phyloP scores from a whole-genome alignment of 2,329 filamentous ascomycete genomes.

The Trichocomaceae sp. region DNA sequence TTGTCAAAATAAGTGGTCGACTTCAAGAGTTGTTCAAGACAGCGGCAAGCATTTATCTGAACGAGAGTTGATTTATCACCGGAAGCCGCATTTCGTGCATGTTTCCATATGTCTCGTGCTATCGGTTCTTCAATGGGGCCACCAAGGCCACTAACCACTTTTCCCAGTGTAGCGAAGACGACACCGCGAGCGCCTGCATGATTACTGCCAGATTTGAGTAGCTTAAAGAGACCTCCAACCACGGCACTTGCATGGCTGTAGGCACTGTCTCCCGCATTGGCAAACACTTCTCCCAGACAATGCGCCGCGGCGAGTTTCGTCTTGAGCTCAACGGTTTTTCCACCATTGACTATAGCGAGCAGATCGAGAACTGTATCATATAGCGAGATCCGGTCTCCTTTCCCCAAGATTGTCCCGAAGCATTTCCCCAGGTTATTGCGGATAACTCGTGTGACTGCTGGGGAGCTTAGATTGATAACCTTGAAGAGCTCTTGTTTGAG shows the following conservation, averaged over 20 bases:
- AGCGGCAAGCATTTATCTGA: slow-evolving; percentile 70
- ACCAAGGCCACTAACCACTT: slow-evolving; percentile 68
- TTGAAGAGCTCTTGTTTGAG: slow-evolving; percentile 93
- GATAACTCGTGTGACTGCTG: slow-evolving; percentile 78
- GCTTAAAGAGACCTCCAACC: slow-evolving; percentile 65
- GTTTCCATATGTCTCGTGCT: slow-evolving; percentile 91
- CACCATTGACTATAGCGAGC: slow-evolving; percentile 61
- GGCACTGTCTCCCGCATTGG: slow-evolving; percentile 86
- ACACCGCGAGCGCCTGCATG: slow-evolving; percentile 78
- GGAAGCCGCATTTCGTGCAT: slow-evolving; percentile 67
- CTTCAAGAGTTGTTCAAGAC: slow-evolving; percentile 65
- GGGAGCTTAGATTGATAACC: slow-evolving; percentile 74
- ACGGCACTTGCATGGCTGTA: slow-evolving; percentile 73
- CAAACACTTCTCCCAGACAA: slow-evolving; percentile 83
- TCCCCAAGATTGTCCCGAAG: slow-evolving; percentile 72
- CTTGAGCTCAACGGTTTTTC: slow-evolving; percentile 68
- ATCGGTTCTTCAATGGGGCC: slow-evolving; percentile 74
- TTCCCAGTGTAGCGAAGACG: slow-evolving; percentile 66
- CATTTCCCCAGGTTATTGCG: slow-evolving; percentile 82
- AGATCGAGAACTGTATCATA: slow-evolving; percentile 94
- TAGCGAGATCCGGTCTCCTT: slow-evolving; percentile 82
- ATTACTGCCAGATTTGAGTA: slow-evolving; percentile 69
- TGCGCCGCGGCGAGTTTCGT: slow-evolving; percentile 81
- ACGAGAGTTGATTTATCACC: slow-evolving; percentile 79
- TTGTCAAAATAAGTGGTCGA: slow-evolving; percentile 80